A percentile compares a stretch with the other conserved stretches of the same genome.
phyloP scores from a whole-genome alignment of 176 grass and related monocot species.

The Luzula sylvatica region DNA sequence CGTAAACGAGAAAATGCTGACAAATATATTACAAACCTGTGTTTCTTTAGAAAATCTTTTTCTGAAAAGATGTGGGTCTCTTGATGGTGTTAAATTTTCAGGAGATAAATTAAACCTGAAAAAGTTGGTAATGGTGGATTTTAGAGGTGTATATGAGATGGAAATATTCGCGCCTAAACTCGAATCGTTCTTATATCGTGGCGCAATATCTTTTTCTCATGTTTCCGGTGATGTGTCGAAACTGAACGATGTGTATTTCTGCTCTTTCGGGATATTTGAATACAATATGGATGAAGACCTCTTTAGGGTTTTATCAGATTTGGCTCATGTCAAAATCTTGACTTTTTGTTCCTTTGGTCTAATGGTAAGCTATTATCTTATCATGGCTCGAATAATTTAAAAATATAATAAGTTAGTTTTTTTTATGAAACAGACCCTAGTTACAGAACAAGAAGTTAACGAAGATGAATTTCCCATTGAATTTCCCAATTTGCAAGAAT shows the following conservation, averaged over 20 bases:
- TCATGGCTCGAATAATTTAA: not conserved
- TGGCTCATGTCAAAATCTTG: conserved; percentile 24
- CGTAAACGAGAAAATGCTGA: conserved; percentile 19
- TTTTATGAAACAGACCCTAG: conserved; percentile 16
- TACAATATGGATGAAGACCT: not conserved
- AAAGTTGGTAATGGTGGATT: conserved; percentile 21
- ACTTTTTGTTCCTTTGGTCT: conserved; percentile 31
- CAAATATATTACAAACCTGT: conserved; percentile 13
- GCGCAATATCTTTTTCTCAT: not conserved
- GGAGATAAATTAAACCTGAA: conserved; percentile 23
- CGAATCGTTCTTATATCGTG: conserved; percentile 33
- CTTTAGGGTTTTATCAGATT: not conserved
- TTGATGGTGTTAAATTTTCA: conserved; percentile 10
- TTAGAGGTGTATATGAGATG: not conserved
- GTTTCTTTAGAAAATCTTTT: conserved; percentile 25
- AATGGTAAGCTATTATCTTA: conserved; percentile 12
- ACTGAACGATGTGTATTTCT: conserved; percentile 29
- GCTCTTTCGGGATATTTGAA: not conserved
- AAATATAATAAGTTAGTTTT: not conserved
- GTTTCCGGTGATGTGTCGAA: conserved; percentile 5
- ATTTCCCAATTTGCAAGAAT: conserved; percentile 33
- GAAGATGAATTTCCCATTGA: not conserved
- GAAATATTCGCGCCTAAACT: conserved; percentile 25
- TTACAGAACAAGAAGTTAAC: not conserved
- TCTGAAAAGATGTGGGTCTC: conserved; percentile 21